Percentiles rank a stretch among this genome's conserved stretches.
These are phyloP conservation scores for Tranzscheliella williamsii DNA, from an alignment of 1,284 basidiomycete genomes.

Conservation along the genomic window DNA sequence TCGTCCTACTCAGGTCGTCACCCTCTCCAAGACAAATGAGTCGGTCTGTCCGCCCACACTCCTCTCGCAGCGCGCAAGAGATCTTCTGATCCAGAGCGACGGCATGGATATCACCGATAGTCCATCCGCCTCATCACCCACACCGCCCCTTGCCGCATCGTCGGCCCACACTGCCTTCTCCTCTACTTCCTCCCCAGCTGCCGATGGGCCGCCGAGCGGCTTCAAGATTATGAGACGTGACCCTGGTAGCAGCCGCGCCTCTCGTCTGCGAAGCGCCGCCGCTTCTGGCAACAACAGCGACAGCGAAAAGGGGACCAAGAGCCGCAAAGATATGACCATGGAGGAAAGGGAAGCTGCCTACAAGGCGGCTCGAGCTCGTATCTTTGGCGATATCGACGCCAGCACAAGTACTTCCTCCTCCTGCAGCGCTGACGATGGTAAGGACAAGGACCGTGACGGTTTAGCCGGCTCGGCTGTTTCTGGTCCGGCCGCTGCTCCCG, in stretches of 20 bases:
- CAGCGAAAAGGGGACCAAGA: slow-evolving; percentile 16
- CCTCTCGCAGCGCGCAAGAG: slow-evolving; percentile 20
- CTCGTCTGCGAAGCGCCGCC: slow-evolving; percentile 1
- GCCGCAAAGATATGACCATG: slow-evolving; percentile 50
- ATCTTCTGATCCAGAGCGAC: slow-evolving; percentile 6
- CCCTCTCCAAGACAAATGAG: slow-evolving; percentile 20
- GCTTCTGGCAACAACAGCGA: slow-evolving; percentile 9
- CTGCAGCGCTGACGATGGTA: slow-evolving; percentile 4
- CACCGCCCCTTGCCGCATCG: neutral
- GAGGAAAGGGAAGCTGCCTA: slow-evolving; percentile 51
- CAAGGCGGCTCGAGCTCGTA: slow-evolving; percentile 46
- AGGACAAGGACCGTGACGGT: neutral
- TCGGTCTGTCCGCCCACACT: slow-evolving; percentile 17
- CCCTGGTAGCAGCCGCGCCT: slow-evolving; percentile 10
- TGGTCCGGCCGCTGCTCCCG: neutral
- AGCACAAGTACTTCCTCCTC: slow-evolving; percentile 9
- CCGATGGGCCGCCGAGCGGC: slow-evolving; percentile 1
- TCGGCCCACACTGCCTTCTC: neutral
- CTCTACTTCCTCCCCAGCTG: neutral
- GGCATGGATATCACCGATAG: slow-evolving; percentile 9
- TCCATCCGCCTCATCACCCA: neutral
- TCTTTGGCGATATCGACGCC: slow-evolving; percentile 37
- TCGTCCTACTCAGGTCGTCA: slow-evolving; percentile 37
- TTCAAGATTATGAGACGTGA: slow-evolving; percentile 47
- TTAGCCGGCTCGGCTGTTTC: neutral